phyloP scores from a whole-genome alignment of 768 basidiomycete species.

The Pleurotus salmoneostramineus region DNA sequence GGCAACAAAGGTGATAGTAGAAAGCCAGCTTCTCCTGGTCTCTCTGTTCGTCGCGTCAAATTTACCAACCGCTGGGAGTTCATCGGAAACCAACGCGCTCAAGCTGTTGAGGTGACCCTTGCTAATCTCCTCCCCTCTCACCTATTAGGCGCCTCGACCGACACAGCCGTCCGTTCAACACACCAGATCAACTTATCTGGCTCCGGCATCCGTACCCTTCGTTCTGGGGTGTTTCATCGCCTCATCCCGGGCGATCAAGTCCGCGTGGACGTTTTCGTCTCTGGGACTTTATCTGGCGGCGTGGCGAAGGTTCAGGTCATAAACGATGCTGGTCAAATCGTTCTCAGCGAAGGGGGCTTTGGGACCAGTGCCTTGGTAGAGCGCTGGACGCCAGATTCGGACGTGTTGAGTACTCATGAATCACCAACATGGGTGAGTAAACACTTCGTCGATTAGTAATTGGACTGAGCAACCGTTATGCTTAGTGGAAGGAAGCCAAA shows the following conservation, averaged over 20 bases:
- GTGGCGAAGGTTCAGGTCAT: slow-evolving; percentile 28
- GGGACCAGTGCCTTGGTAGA: slow-evolving; percentile 30
- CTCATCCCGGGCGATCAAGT: slow-evolving; percentile 48
- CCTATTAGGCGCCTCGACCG: slow-evolving; percentile 13
- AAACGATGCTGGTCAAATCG: slow-evolving; percentile 25
- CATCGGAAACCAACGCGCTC: slow-evolving; percentile 30
- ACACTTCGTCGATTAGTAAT: neutral
- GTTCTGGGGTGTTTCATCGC: slow-evolving; percentile 36
- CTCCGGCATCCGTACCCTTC: slow-evolving; percentile 36
- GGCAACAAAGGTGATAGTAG: neutral
- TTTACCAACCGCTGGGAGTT: slow-evolving; percentile 46
- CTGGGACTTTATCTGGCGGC: slow-evolving; percentile 24
- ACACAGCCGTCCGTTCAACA: slow-evolving; percentile 25
- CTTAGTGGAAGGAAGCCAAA: slow-evolving; percentile 47
- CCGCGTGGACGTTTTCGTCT: slow-evolving; percentile 43
- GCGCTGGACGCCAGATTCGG: slow-evolving; percentile 33
- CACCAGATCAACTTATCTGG: slow-evolving; percentile 35
- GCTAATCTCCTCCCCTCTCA: slow-evolving; percentile 43
- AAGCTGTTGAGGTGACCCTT: slow-evolving; percentile 48
- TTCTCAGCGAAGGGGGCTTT: slow-evolving; percentile 34
- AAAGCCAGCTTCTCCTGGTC: slow-evolving; percentile 15
- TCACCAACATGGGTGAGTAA: slow-evolving; percentile 48
- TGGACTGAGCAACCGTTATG: neutral
- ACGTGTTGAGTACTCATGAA: slow-evolving; percentile 39
- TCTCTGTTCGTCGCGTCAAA: slow-evolving; percentile 37